Base-by-base conservation (phyloP, 352 stramenopile species). In the Pythium pyrilobum region DNA sequence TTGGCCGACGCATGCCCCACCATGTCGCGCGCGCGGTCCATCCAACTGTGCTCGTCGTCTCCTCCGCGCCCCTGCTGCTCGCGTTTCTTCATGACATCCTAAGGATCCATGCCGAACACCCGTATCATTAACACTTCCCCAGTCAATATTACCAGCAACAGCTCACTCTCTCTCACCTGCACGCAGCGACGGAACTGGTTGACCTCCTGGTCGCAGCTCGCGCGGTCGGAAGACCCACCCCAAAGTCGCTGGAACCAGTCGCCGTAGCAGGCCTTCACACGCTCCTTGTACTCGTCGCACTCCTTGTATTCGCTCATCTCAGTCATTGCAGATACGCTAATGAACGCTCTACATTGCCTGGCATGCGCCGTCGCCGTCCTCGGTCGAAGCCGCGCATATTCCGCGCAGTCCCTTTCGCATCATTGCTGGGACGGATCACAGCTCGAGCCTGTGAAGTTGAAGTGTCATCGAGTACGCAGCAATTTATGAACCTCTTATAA, bases 191-290 rank as follows among this genome's bases (percentile, higher is more conserved):
- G 80, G 55, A 74, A 92, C 32, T 85, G 73, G 21, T 89, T 58
- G 20, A 76, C 81, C 52, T 92, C 77, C 42, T 80, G 69, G 8
- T 92, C 81, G 67, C 81, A 92, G 28, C 69, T 55, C n/a, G 72
- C 56, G 23, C 63, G 58, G 32, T 89, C 77, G 49, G 84, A 83
- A 10, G 70, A 75, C 33, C 81, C 81, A 23, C 67, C 66, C 77
- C 80, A 87, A 36, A 92, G 70, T 27, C 71, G 67, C 55, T 89
- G 74, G 66, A 92, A 92, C 81, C 81, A 92, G 62, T 84, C 78
- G 34, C 71, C 77, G 64, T 92, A 92, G 69, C 81, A 92, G 44
- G 69, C 72, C 60, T 88, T 87, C 29, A 89, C 81, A 40, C 78
- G 78, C 51, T 87, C 74, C 65, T 92, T 92, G 54, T 74, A 72